Evolutionary conservation across 2,329 filamentous ascomycete genomes (phyloP), one percentile per base, ranked within the genome.

Genomic region (Neonectria sp.): DNA sequence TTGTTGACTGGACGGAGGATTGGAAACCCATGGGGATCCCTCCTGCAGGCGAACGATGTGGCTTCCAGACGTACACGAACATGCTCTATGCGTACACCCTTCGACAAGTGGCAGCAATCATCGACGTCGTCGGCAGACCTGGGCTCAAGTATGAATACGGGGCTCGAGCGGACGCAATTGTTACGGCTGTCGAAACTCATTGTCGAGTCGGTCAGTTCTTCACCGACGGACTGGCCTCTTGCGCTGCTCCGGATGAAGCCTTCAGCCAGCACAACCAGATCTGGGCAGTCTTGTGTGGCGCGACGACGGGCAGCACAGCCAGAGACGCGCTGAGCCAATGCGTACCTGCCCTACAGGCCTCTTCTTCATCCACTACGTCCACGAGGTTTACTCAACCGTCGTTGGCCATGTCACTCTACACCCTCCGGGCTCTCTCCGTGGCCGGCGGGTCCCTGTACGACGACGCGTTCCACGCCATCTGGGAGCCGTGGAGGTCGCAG

Each of bases 251-350:
- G 1, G 17, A 37, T 9, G 69, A 76, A 7, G 25, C 2, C 2
- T 79, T 78, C 63, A 79, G 76, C n/a, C 75, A 82, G 60, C 79
- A 81, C 51, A 78, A 71, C 55, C 80, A 82, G 57, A 74, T 81
- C 4, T 82, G 77, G 67, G 80, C 73, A 2, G 75, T 82, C 1
- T 70, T 82, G 0, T 73, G 69, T n/a, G 79, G 79, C 7, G 78
- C 77, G 1, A 74, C 21, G 4, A 46, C 31, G 7, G 29, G 46
- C 13, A 29, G 21, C 7, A n/a, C 25, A 29, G 46, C 46, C 25
- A 25, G 46, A n/a, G 25, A 49, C 46, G 7, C 6, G 25, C 46
- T 49, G 6, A 29, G 12, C 9, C 25, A 29, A 8, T 49, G 46
- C 15, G 6, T 49, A 7, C 46, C 46, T 29, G 12, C 25, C 6